Conservation (phyloP, 2,329 filamentous ascomycete genomes). For the Aspergillus novofumigatus region DNA sequence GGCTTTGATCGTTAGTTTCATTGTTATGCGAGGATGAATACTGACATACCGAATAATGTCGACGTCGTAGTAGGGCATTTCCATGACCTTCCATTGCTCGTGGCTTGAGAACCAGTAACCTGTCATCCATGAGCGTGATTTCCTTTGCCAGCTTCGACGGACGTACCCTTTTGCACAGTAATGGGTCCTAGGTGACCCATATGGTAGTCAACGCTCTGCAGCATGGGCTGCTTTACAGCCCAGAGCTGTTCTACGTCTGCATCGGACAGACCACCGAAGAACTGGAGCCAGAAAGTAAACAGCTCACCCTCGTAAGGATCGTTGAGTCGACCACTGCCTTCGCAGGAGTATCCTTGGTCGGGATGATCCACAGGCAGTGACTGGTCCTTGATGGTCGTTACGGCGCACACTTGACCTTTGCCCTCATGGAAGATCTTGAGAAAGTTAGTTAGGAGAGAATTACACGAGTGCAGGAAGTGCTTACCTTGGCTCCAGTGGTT, state of each 20-base stretch:
- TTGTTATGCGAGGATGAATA: not conserved
- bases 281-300: constrained; percentile 40
- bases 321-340: constrained; percentile 32
- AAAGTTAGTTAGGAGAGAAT: not conserved
- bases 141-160: not conserved
- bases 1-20: not conserved
- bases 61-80: constrained; percentile 43
- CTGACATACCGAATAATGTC: constrained; percentile 34
- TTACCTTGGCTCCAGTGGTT: constrained; percentile 30
- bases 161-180: not conserved
- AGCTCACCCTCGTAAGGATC: constrained; percentile 46
- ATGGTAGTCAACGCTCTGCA: not conserved
- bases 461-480: not conserved
- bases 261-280: constrained; percentile 33
- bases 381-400: constrained; percentile 36
- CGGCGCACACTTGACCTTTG: constrained; percentile 39
- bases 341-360: constrained; percentile 34
- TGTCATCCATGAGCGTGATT: not conserved
- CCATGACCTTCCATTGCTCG: constrained; percentile 42
- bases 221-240: constrained; percentile 28
- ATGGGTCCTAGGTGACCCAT: not conserved
- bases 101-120: constrained; percentile 41
- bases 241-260: constrained; percentile 35
- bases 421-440: constrained; percentile 35
- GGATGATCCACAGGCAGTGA: constrained; percentile 24